Percentiles rank a stretch among this genome's conserved stretches.
These are phyloP conservation scores for Sporothrix brunneoviolacea DNA, from an alignment of 2,329 filamentous ascomycete species.

Conservation along the genomic window DNA sequence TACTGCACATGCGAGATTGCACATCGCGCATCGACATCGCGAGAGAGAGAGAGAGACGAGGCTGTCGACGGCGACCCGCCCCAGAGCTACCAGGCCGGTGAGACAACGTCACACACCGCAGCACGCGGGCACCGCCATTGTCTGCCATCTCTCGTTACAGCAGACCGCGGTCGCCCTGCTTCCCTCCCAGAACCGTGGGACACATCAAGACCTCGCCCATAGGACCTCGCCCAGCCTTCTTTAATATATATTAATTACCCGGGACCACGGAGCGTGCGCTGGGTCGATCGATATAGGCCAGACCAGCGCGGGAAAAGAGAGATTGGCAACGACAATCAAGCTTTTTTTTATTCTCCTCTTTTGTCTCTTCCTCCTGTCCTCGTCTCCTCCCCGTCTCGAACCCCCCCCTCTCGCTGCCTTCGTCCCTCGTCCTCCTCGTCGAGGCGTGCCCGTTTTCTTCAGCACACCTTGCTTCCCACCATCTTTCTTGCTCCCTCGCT, in stretches of 20 bases:
- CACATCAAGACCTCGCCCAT: no score
- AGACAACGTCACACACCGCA: slow-evolving; percentile 13
- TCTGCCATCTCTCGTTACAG: not conserved
- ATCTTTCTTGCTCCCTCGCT: not conserved
- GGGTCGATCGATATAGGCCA: slow-evolving; percentile 1
- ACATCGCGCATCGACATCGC: not conserved
- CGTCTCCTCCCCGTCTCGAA: not conserved
- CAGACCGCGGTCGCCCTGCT: slow-evolving; percentile 3
- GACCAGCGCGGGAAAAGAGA: not conserved
- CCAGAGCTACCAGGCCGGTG: no score
- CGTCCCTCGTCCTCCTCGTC: no score
- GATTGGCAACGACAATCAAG: not conserved
- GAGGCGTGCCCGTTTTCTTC: not conserved
- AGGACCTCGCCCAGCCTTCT: not conserved
- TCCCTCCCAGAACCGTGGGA: not conserved
- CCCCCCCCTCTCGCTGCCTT: no score
- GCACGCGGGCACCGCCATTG: no score
- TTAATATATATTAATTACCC: slow-evolving; percentile 4
- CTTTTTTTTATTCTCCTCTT: not conserved
- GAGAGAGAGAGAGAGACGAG: not conserved
- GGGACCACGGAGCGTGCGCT: not conserved
- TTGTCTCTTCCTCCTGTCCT: not conserved
- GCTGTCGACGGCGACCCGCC: not conserved
- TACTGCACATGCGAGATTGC: not conserved
- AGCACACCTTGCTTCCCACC: not conserved